A percentile compares a stretch with the other conserved stretches of the same genome.
phyloP scores from a whole-genome alignment of 495 filamentous ascomycete genomes.

The Cairneyella variabilis region DNA sequence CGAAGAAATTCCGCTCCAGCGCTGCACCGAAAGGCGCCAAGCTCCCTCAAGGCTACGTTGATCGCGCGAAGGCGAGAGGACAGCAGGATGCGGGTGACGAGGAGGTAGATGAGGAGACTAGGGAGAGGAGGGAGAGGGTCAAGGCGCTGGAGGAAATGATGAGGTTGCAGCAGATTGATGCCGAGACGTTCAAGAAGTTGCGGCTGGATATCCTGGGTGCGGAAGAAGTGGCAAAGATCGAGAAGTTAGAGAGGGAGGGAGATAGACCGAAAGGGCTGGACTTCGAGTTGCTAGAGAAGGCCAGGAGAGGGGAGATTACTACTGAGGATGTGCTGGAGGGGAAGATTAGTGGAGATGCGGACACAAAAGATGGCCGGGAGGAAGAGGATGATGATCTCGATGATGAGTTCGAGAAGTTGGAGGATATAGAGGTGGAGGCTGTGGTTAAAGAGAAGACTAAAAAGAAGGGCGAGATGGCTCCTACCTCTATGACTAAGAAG shows the following conservation, averaged over 20 bases:
- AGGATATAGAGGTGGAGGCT: constrained; percentile 57
- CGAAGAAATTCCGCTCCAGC: constrained; percentile 70
- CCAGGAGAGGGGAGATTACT: constrained; percentile 59
- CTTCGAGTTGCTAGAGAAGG: constrained; percentile 70
- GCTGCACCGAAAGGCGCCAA: constrained; percentile 82
- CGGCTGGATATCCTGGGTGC: constrained; percentile 77
- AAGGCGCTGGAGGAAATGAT: constrained; percentile 77
- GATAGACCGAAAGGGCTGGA: constrained; percentile 85
- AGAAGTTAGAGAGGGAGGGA: constrained; percentile 80
- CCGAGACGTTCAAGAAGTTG: constrained; percentile 66
- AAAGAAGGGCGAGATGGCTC: constrained; percentile 76
- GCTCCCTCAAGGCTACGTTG: constrained; percentile 74
- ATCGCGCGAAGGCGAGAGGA: constrained; percentile 62
- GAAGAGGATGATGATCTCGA: constrained; percentile 57
- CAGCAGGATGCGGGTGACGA: constrained; percentile 18
- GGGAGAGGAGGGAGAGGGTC: constrained; percentile 60
- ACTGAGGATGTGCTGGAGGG: constrained; percentile 49
- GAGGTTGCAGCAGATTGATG: constrained; percentile 78
- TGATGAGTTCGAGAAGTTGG: constrained; percentile 72
- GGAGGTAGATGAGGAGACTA: constrained; percentile 43
- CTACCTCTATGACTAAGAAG: constrained; percentile 57
- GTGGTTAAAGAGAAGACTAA: constrained; percentile 54
- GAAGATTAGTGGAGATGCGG: constrained; percentile 24
- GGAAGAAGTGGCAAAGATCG: constrained; percentile 46
- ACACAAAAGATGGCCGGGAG: constrained; percentile 24